phyloP scores from a whole-genome alignment of 495 filamentous ascomycete genomes.

The Aspergillus cristatus region DNA sequence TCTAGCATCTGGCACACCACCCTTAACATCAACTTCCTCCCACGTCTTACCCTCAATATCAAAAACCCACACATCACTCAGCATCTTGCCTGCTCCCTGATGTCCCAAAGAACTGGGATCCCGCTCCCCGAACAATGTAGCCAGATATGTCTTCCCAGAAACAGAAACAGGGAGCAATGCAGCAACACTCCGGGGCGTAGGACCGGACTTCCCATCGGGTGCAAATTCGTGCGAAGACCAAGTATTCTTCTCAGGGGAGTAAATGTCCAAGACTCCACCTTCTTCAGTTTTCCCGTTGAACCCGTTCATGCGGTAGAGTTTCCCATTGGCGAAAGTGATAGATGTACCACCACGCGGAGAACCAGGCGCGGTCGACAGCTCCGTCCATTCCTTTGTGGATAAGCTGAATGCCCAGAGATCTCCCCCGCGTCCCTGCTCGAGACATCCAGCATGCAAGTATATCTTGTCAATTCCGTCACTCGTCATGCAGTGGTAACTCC shows the following conservation, averaged over 20 bases:
- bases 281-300: slow-evolving; percentile 57
- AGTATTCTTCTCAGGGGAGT: slow-evolving; percentile 19
- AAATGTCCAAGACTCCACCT: slow-evolving; percentile 57
- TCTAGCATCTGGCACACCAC: slow-evolving; percentile 26
- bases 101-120: slow-evolving; percentile 54
- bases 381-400: slow-evolving; percentile 47
- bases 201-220: slow-evolving; percentile 33
- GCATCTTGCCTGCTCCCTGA: slow-evolving; percentile 58
- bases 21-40: slow-evolving; percentile 40
- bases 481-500: slow-evolving; percentile 39
- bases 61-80: slow-evolving; percentile 66
- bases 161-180: slow-evolving; percentile 37
- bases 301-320: slow-evolving; percentile 64
- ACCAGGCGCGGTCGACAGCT: slow-evolving; percentile 51
- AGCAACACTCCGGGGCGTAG: slow-evolving; percentile 36
- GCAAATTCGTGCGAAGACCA: slow-evolving; percentile 38
- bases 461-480: slow-evolving; percentile 45
- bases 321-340: slow-evolving; percentile 45
- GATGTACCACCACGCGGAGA: slow-evolving; percentile 53
- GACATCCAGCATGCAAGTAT: slow-evolving; percentile 65
- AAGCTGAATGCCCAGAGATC: slow-evolving; percentile 71
- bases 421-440: slow-evolving; percentile 42
- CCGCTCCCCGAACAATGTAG: slow-evolving; percentile 61
- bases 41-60: slow-evolving; percentile 47
- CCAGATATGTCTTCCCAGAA: slow-evolving; percentile 46